Conservation (phyloP, 1,139 yeast genomes). For the Zygosaccharomyces sapae region DNA sequence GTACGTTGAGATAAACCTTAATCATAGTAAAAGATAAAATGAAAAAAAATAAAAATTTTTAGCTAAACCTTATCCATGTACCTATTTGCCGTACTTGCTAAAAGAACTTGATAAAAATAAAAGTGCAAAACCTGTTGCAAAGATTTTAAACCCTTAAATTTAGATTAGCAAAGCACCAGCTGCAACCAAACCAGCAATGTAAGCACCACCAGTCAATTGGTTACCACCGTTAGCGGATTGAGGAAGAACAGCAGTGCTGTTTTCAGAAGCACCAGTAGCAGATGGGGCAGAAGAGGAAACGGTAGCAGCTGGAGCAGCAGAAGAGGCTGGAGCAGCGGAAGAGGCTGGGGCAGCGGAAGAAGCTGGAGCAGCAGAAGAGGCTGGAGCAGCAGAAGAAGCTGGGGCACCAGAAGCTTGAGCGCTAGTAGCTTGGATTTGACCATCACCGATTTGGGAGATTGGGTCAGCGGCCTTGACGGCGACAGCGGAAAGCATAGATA, state of each 20-base stretch:
- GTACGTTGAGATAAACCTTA: too few relatives aligned
- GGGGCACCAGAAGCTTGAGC: constrained; percentile 14
- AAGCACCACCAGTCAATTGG: constrained; percentile 17
- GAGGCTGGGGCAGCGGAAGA: constrained; percentile 9
- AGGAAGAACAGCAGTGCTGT: constrained; percentile 11
- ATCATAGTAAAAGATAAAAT: background rate
- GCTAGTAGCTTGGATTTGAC: constrained; percentile 16
- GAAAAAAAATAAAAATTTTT: background rate
- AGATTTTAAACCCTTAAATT: constrained; percentile 6
- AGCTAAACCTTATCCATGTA: background rate
- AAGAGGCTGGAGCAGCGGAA: constrained; percentile 11
- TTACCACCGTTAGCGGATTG: constrained; percentile 17
- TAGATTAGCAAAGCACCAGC: constrained; percentile 19
- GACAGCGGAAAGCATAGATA: constrained; percentile 15
- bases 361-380: constrained; percentile 9
- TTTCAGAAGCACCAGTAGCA: constrained; percentile 13
- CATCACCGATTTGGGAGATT: constrained; percentile 17
- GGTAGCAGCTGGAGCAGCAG: too few relatives aligned
- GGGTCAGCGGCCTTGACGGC: constrained; percentile 15
- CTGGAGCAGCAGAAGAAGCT: constrained; percentile 9
- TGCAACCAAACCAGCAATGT: constrained; percentile 17
- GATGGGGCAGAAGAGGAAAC: constrained; percentile 6
- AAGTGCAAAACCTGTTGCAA: constrained; percentile 1
- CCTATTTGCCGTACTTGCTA: background rate
- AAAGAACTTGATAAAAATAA: background rate